Percentiles rank a stretch among this genome's conserved stretches.
phyloP scores from a whole-genome alignment of 805 yeast genomes.

The Metschnikowia peoriensis region DNA sequence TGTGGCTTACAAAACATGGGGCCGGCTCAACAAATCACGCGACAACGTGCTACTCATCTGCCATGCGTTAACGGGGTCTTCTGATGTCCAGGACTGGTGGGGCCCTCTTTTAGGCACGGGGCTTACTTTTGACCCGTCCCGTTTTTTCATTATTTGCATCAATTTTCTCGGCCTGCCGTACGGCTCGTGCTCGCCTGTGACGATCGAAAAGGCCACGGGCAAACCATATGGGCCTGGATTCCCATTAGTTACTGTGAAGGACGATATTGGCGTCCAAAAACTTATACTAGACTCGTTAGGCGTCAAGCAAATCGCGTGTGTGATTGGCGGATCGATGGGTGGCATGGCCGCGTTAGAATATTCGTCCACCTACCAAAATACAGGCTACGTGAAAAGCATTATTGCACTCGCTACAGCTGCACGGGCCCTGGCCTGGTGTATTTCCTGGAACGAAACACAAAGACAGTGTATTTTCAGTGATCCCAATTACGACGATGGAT shows the following conservation, averaged over 20 bases:
- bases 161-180: slow-evolving; percentile 97
- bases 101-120: slow-evolving; percentile 88
- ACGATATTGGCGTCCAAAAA: slow-evolving; percentile 80
- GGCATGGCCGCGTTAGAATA: slow-evolving; percentile 95
- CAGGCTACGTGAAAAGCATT: slow-evolving; percentile 62
- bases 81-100: slow-evolving; percentile 99
- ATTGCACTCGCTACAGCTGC: slow-evolving; percentile 94
- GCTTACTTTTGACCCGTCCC: slow-evolving; percentile 86
- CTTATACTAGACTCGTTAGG: slow-evolving; percentile 76
- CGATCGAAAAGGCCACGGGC: slow-evolving; percentile 74
- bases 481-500: slow-evolving; percentile 90
- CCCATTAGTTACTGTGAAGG: slow-evolving; percentile 91
- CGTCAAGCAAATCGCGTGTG: slow-evolving; percentile 74
- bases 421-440: slow-evolving; percentile 96
- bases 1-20: slow-evolving; percentile 96
- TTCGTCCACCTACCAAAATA: slow-evolving; percentile 59
- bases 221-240: slow-evolving; percentile 89
- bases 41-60: slow-evolving; percentile 87
- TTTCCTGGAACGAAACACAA: slow-evolving; percentile 98
- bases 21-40: slow-evolving; percentile 63
- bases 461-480: slow-evolving; percentile 94
- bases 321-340: slow-evolving; percentile 98
- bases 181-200: slow-evolving; percentile 90
- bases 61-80: slow-evolving; percentile 94
- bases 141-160: slow-evolving; percentile 81